Evolutionary conservation across 2,329 filamentous ascomycete species (phyloP).

Genomic region (Purpureocillium takamizusanense): DNA sequence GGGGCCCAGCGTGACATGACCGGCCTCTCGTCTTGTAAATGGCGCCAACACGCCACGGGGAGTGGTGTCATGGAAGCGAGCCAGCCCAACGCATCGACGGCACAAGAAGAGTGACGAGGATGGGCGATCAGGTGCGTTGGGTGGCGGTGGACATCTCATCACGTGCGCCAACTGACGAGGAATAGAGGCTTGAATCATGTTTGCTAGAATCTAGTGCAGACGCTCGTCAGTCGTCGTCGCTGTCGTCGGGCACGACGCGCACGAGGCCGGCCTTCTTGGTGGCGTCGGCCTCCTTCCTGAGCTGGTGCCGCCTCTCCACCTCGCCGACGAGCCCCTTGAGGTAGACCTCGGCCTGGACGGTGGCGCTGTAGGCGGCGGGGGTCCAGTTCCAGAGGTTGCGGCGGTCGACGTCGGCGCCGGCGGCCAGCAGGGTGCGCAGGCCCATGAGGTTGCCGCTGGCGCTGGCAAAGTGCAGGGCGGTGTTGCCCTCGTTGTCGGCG

Average conservation of each 20-base stretch:
- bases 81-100: no score
- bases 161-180: no score
- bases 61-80: no score
- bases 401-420: constrained; percentile 65
- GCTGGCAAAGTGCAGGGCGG: constrained; percentile 77
- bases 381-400: constrained; percentile 75
- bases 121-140: no score
- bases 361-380: constrained; percentile 73
- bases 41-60: no score
- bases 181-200: no score
- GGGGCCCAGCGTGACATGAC: no score
- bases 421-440: constrained; percentile 65
- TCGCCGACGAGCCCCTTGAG: constrained; percentile 69
- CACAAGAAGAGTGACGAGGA: no score
- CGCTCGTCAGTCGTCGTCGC: constrained; percentile 18
- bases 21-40: no score
- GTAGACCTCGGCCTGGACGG: constrained; percentile 76
- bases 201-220: neutral
- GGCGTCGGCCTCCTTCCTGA: constrained; percentile 30
- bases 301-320: constrained; percentile 47
- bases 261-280: constrained; percentile 32
- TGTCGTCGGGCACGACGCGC: constrained; percentile 32
- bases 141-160: no score
- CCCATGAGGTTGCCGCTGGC: constrained; percentile 73
- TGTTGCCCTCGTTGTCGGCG: constrained; percentile 69